Base-by-base conservation (phyloP, 2,329 filamentous ascomycete species). In the Cordyceps militaris region DNA sequence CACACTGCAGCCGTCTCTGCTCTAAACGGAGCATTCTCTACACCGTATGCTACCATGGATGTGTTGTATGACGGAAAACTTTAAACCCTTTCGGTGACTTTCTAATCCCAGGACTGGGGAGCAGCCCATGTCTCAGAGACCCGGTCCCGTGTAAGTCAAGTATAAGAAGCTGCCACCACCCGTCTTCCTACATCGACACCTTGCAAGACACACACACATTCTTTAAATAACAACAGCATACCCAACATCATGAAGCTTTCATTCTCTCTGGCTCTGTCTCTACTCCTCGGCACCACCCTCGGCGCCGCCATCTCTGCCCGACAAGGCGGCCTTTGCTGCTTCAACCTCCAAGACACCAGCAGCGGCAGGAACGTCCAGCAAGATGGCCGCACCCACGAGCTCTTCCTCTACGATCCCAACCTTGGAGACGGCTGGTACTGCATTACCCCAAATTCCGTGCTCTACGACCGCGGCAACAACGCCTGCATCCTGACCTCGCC, bases 401-500 rank as follows among this genome's bases (percentile, higher is more conserved):
- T 70, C 23, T 66, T 67, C 49, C 59, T 72, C 26, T 61, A 64
- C 16, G 53, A 56, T 13, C 4, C 63, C 2, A 61, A 49, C 46
- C 58, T 64, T 6, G 59, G 64, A 1, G 54, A 63, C 0, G 69
- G 68, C 23, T 68, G 67, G 64, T 72, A 68, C 59, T 72, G 70
- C 59, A 64, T 71, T 23, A 53, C 71, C 28, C 57, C 66, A 13
- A 58, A 64, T 23, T 55, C 65, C 42, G 55, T 69, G 4, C 64
- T 72, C 10, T 62, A 61, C 16, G 69, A 72, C 38, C 57, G 57
- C 34, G 59, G 57, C 58, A 63, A 65, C 61, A 70, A 68, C 53
- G 67, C 70, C n/a, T 72, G 70, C 61, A 69, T 70, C 58, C 59
- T 71, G 58, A 57, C 60, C 43, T 61, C 34, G 4, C 46, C 63